Conservation (phyloP, 768 basidiomycete genomes). For the Termitomyces sp. region DNA sequence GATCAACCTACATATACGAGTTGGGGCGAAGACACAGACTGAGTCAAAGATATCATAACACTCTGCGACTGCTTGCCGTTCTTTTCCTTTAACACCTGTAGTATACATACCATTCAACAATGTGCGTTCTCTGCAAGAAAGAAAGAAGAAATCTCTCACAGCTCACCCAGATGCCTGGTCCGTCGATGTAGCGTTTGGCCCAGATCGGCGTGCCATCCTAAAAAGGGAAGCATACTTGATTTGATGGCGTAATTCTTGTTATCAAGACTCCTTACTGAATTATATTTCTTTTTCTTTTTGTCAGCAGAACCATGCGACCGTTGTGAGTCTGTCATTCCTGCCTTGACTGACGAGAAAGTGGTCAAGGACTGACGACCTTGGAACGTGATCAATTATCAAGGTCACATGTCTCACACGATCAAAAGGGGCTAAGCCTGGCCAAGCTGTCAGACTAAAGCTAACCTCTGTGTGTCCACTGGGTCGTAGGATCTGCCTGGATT, state of each 20-base stretch:
- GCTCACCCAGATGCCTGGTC: constrained; percentile 83
- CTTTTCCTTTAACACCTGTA: constrained; percentile 70
- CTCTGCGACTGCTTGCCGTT: constrained; percentile 72
- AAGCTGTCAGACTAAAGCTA: not conserved
- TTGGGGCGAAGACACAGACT: constrained; percentile 32
- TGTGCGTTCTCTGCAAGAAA: not conserved
- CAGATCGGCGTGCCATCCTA: constrained; percentile 68
- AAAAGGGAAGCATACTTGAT: not conserved
- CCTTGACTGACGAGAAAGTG: not conserved
- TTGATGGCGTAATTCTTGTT: not conserved
- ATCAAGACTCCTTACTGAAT: constrained; percentile 33
- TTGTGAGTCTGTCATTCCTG: constrained; percentile 4
- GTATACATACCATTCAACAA: not conserved
- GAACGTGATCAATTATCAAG: not conserved
- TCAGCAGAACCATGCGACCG: constrained; percentile 6
- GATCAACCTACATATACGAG: constrained; percentile 11
- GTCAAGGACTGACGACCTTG: too few relatives aligned
- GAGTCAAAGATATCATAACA: constrained; percentile 74
- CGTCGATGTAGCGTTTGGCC: constrained; percentile 62
- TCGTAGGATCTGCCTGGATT: not conserved
- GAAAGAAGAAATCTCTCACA: constrained; percentile 34
- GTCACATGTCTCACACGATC: not conserved
- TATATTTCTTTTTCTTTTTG: constrained; percentile 43
- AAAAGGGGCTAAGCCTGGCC: not conserved
- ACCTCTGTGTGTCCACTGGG: too few relatives aligned